These are phyloP conservation scores for Toxicodendron radicans DNA, from an alignment of 345 rosid species.

Conservation along the genomic window DNA sequence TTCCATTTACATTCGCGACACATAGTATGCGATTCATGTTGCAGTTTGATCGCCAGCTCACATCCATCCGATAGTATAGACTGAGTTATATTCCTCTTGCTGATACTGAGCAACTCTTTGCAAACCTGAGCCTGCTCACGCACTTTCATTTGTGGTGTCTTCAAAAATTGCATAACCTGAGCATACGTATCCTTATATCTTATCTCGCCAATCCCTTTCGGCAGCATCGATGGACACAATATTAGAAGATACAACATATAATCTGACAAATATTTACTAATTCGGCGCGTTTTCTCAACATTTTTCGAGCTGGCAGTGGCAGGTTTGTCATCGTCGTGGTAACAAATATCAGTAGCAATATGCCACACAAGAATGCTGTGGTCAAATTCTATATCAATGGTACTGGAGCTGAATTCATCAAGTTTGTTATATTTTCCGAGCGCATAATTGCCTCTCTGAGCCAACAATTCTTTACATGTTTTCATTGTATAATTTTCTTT, in stretches of 20 bases:
- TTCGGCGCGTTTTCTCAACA: no score
- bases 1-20: background rate
- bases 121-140: background rate
- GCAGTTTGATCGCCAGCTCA: background rate
- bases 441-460: background rate
- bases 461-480: background rate
- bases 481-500: background rate
- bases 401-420: background rate
- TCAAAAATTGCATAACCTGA: background rate
- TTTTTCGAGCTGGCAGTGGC: background rate
- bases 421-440: no score
- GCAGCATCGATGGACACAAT: background rate
- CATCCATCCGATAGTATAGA: conserved; percentile 13
- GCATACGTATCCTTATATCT: background rate
- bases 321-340: background rate
- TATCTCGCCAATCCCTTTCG: background rate
- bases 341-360: conserved; percentile 5
- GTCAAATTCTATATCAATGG: background rate
- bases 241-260: conserved; percentile 18
- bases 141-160: no score
- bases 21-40: background rate
- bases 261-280: background rate
- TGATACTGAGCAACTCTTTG: background rate
- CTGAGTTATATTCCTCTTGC: background rate
- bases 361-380: conserved; percentile 18